phyloP scores from a whole-genome alignment of 768 basidiomycete genomes.

The Leccinum arenicola region DNA sequence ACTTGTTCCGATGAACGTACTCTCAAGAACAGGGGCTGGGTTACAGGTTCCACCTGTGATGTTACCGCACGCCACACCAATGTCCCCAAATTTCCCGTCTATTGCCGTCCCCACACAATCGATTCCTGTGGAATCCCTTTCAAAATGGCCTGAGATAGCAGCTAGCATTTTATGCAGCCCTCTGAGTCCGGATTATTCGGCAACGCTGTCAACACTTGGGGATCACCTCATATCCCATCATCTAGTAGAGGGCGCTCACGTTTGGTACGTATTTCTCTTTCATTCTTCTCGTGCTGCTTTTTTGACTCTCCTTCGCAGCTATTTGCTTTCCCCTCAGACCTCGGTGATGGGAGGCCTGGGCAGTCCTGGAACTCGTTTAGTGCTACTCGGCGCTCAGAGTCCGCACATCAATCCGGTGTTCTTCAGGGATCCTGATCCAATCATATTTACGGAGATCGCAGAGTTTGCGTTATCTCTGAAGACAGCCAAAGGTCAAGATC shows the following conservation, averaged over 20 bases:
- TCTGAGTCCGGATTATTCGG: slow-evolving; percentile 62
- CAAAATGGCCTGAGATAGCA: slow-evolving; percentile 82
- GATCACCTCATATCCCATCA: slow-evolving; percentile 73
- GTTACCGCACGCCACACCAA: slow-evolving; percentile 46
- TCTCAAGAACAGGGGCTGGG: slow-evolving; percentile 39
- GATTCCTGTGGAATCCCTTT: slow-evolving; percentile 61
- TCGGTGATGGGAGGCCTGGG: slow-evolving; percentile 71
- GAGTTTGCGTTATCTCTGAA: slow-evolving; percentile 87
- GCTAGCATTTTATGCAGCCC: slow-evolving; percentile 80
- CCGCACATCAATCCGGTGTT: slow-evolving; percentile 51
- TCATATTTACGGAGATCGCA: slow-evolving; percentile 84
- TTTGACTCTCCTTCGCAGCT: slow-evolving; percentile 44
- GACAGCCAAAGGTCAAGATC: slow-evolving; percentile 82
- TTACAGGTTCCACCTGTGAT: slow-evolving; percentile 38
- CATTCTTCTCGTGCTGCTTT: background rate
- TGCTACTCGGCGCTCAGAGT: slow-evolving; percentile 68
- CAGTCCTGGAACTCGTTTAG: slow-evolving; percentile 61
- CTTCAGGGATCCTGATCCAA: slow-evolving; percentile 65
- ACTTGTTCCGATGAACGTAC: slow-evolving; percentile 55
- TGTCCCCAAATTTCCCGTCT: slow-evolving; percentile 61
- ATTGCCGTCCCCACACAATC: slow-evolving; percentile 37
- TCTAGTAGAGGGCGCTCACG: slow-evolving; percentile 84
- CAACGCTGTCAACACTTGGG: slow-evolving; percentile 79
- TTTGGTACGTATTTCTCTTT: slow-evolving; percentile 55
- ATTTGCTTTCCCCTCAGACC: slow-evolving; percentile 83